phyloP scores from a whole-genome alignment of 176 grass and related monocot species.

The Ensete glaucum region DNA sequence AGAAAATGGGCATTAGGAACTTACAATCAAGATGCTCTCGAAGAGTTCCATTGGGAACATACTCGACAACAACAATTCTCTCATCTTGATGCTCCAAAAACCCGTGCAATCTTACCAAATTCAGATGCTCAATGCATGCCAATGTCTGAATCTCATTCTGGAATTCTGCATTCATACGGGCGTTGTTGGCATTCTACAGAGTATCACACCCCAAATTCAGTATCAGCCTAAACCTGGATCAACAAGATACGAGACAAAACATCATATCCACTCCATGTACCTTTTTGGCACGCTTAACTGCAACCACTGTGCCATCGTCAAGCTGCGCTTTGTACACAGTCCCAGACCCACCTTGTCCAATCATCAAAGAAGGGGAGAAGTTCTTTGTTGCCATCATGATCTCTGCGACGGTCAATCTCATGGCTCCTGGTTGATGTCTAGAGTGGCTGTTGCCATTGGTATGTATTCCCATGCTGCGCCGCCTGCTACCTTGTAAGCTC shows the following conservation, averaged over 20 bases:
- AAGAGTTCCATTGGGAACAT: slow-evolving; percentile 89
- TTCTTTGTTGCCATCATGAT: slow-evolving; percentile 77
- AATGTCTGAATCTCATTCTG: slow-evolving; percentile 75
- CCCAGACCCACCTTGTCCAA: slow-evolving; percentile 82
- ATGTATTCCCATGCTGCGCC: slow-evolving; percentile 26
- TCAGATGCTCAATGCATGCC: slow-evolving; percentile 69
- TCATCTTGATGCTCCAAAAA: slow-evolving; percentile 66
- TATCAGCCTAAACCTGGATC: not conserved
- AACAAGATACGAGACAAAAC: not conserved
- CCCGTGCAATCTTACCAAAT: slow-evolving; percentile 81
- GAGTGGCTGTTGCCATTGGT: slow-evolving; percentile 25
- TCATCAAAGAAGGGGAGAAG: slow-evolving; percentile 60
- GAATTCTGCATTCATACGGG: slow-evolving; percentile 51
- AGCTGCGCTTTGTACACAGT: slow-evolving; percentile 72
- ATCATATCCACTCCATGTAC: slow-evolving; percentile 9
- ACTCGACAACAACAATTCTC: slow-evolving; percentile 81
- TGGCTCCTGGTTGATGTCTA: slow-evolving; percentile 35
- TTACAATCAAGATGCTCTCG: slow-evolving; percentile 83
- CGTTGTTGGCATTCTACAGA: slow-evolving; percentile 55
- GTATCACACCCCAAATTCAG: not conserved
- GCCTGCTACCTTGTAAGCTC: slow-evolving; percentile 33
- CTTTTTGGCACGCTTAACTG: slow-evolving; percentile 85
- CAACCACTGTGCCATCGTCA: slow-evolving; percentile 44
- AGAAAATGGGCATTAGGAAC: slow-evolving; percentile 6
- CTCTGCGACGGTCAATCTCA: slow-evolving; percentile 55